Base-by-base conservation (phyloP, 345 rosid genomes). In the Arabidopsis suecica region DNA sequence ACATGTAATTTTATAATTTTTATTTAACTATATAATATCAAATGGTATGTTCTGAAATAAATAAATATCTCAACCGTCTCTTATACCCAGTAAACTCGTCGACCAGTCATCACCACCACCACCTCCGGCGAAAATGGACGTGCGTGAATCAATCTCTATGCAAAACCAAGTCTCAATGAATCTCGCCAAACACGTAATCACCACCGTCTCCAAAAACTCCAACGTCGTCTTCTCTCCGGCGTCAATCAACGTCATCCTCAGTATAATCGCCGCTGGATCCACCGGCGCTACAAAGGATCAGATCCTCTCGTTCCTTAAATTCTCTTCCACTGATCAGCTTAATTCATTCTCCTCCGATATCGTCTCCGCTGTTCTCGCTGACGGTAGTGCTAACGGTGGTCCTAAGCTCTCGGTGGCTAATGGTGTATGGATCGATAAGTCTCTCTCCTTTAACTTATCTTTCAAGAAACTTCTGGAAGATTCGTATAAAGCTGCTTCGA, bases 221-320 rank as follows among this genome's bases (percentile, higher is more conserved):
- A 88, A 93, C 85, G 74, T 83, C 8, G 88, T 89, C 63, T 88
- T 85, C 87, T 91, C 96, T 34, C 96, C 98, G 23, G 85, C 85
- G 16, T 93, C 97, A 48, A 81, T 91, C 79, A 86, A 87, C 71
- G 88, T 87, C 32, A 72, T 88, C 18, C 89, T 93, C 42, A 78
- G 96, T 82, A 56, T 93, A 41, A 84, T 91, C 77, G 86, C 90
- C 51, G 78, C 91, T 56, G 97, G 94, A 10, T 87, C 91, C 71
- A 65, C 68, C 22, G 97, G 93, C 0, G 56, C 85, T 25, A 85
- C 97, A 4, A 87, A 68, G 3, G 86, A 87, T 10, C 96, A 93
- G 81, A 81, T 93, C 80, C 94, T 91, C 68, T 86, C 93, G 12
- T 91, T 89, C 80, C 94, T 93, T 67, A 83, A 68, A 37, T 79